These are phyloP conservation scores for Neurospora sublineolata DNA, from an alignment of 495 filamentous ascomycete genomes.

Conservation along the genomic window DNA sequence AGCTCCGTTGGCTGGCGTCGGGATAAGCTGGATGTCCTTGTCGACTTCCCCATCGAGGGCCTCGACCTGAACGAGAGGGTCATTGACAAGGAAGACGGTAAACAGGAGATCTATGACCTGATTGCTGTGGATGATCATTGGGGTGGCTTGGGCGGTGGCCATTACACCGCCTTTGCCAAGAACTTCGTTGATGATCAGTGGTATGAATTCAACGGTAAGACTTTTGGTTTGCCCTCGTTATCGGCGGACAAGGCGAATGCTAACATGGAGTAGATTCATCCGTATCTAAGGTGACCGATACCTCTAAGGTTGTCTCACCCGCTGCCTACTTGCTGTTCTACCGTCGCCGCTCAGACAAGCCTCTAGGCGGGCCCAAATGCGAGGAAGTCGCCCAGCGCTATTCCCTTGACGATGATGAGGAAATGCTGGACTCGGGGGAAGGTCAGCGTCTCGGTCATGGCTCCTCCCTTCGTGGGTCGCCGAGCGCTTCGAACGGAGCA, in stretches of 20 bases:
- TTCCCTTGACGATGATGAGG: slow-evolving; percentile 31
- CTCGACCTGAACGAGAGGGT: slow-evolving; percentile 72
- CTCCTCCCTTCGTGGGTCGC: slow-evolving; percentile 76
- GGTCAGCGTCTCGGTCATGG: slow-evolving; percentile 67
- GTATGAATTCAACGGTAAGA: slow-evolving; percentile 94
- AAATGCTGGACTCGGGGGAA: slow-evolving; percentile 58
- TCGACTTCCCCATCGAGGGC: slow-evolving; percentile 83
- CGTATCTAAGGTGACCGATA: slow-evolving; percentile 43
- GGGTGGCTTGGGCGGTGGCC: slow-evolving; percentile 81
- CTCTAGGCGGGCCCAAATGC: slow-evolving; percentile 67
- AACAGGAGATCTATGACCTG: slow-evolving; percentile 76
- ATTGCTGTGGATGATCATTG: slow-evolving; percentile 93
- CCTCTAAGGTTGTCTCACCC: slow-evolving; percentile 46
- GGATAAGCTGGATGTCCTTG: slow-evolving; percentile 82
- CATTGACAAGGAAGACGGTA: slow-evolving; percentile 63
- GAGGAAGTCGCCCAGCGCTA: slow-evolving; percentile 54
- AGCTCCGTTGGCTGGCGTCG: slow-evolving; percentile 62
- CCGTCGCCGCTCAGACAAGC: slow-evolving; percentile 62
- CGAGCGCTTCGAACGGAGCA: slow-evolving; percentile 69
- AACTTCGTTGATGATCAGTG: slow-evolving; percentile 78
- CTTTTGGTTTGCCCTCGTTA: background rate
- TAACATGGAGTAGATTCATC: slow-evolving; percentile 48
- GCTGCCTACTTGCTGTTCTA: slow-evolving; percentile 94
- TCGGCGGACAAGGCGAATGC: background rate
- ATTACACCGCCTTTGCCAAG: slow-evolving; percentile 89